Percentiles rank a stretch among this genome's conserved stretches.
phyloP scores from a whole-genome alignment of 1,139 yeast species.

The Blastobotrys apis region DNA sequence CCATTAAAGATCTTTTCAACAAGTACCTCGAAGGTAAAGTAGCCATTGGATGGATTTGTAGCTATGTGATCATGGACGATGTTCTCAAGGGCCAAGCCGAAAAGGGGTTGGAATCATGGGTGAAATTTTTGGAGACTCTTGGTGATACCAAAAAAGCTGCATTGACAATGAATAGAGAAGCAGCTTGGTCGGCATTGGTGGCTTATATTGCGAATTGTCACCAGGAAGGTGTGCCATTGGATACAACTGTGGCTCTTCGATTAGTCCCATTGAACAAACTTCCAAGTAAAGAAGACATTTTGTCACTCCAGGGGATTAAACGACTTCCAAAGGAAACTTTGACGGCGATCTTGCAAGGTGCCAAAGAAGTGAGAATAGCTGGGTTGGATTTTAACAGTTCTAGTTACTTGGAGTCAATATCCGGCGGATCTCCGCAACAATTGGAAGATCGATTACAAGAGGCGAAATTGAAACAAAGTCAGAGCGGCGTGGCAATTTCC shows the following conservation, averaged over 20 bases:
- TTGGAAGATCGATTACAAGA: constrained; percentile 26
- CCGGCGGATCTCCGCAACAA: constrained; percentile 26
- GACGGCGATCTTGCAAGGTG: constrained; percentile 18
- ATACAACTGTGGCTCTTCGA: constrained; percentile 28
- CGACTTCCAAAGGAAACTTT: constrained; percentile 14
- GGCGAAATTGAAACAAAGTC: constrained; percentile 20
- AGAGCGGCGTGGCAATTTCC: constrained; percentile 23
- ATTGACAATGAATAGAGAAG: constrained; percentile 26
- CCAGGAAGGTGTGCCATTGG: constrained; percentile 20
- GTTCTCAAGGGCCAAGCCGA: constrained; percentile 27
- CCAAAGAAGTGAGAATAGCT: constrained; percentile 22
- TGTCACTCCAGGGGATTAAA: constrained; percentile 18
- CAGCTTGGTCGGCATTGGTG: constrained; percentile 30
- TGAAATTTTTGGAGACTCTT: constrained; percentile 32
- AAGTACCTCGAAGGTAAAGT: constrained; percentile 22
- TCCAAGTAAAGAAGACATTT: constrained; percentile 26
- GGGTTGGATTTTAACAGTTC: constrained; percentile 22
- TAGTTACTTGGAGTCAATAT: constrained; percentile 24
- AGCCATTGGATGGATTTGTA: constrained; percentile 29
- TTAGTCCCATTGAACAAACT: constrained; percentile 31
- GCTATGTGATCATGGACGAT: constrained; percentile 26
- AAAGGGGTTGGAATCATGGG: constrained; percentile 35
- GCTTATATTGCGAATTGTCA: constrained; percentile 29
- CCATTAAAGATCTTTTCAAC: constrained; percentile 19
- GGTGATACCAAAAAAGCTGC: constrained; percentile 25